Conservation (phyloP, 768 basidiomycete species). For the Pleurotus salmoneostramineus region DNA sequence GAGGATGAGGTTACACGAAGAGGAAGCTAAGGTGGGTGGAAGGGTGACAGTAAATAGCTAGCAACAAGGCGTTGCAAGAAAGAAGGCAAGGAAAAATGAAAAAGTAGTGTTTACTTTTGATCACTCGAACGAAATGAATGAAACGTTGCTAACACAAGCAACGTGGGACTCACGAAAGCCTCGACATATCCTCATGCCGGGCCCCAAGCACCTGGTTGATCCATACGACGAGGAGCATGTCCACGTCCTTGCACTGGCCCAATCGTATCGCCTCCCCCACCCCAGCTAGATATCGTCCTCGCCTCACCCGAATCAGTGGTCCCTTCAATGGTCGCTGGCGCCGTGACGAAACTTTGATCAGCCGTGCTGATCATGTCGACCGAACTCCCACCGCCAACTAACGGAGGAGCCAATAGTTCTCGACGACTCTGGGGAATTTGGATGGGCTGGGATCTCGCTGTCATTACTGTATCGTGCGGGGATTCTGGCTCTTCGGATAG, state of each 20-base stretch:
- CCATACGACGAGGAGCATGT: constrained; percentile 30
- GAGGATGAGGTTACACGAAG: no score
- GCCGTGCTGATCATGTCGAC: constrained; percentile 63
- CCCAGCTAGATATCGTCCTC: constrained; percentile 45
- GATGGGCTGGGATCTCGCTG: constrained; percentile 17
- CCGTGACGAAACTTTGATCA: constrained; percentile 64
- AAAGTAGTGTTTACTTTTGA: constrained; percentile 7
- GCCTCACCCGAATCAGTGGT: constrained; percentile 49
- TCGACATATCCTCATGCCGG: constrained; percentile 27
- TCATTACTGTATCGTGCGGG: constrained; percentile 2
- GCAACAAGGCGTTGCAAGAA: no score
- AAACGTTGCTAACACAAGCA: constrained; percentile 3
- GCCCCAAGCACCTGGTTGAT: constrained; percentile 33
- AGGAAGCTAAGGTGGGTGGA: no score
- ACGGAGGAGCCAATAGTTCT: constrained; percentile 2
- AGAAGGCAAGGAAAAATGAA: neutral
- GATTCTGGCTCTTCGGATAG: constrained; percentile 7
- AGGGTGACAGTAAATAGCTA: no score
- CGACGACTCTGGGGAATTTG: constrained; percentile 16
- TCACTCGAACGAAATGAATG: constrained; percentile 7
- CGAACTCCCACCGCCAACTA: constrained; percentile 18
- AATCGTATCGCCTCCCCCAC: constrained; percentile 16
- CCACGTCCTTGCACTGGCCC: neutral
- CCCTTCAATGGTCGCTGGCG: constrained; percentile 54
- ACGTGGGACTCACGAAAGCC: neutral